Percentiles rank a stretch among this genome's conserved stretches.
These are phyloP conservation scores for Sarcocystis neurona DNA, from an alignment of 169 alveolate genomes.

Conservation along the genomic window DNA sequence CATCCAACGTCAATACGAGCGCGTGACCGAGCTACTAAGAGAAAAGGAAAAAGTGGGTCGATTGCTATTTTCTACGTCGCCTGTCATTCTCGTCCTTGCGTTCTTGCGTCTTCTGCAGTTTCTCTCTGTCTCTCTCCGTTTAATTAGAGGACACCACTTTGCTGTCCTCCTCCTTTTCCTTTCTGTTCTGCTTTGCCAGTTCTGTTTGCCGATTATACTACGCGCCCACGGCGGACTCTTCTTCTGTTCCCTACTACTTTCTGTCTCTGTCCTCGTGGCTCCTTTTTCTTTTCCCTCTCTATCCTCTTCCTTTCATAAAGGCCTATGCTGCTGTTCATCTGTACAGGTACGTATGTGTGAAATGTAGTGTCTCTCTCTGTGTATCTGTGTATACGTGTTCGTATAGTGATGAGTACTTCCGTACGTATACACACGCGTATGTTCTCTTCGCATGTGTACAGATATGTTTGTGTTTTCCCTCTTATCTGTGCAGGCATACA, in stretches of 20 bases:
- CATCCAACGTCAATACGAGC: conserved; percentile 82
- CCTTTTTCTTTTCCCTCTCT: background rate
- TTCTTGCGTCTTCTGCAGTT: too few species aligned
- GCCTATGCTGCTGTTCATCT: background rate
- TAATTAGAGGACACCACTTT: too few species aligned
- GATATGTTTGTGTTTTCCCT: background rate
- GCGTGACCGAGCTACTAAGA: conserved; percentile 77
- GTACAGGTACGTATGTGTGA: background rate
- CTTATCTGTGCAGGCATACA: background rate
- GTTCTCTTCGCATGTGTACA: background rate
- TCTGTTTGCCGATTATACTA: too few species aligned
- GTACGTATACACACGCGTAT: background rate
- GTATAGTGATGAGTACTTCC: background rate
- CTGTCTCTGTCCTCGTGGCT: background rate
- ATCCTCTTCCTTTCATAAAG: background rate
- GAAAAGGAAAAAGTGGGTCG: conserved; percentile 74
- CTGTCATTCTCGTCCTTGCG: too few species aligned
- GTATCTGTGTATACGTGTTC: background rate
- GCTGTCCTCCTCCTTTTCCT: too few species aligned
- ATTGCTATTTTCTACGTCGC: background rate
- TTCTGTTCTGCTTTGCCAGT: too few species aligned
- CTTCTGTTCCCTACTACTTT: too few species aligned
- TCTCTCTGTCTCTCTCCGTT: too few species aligned
- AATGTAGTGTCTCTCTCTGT: background rate
- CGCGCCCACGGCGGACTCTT: too few species aligned